Conservation (phyloP, 176 grass and related monocot genomes). For the Tuctoria greenei region DNA sequence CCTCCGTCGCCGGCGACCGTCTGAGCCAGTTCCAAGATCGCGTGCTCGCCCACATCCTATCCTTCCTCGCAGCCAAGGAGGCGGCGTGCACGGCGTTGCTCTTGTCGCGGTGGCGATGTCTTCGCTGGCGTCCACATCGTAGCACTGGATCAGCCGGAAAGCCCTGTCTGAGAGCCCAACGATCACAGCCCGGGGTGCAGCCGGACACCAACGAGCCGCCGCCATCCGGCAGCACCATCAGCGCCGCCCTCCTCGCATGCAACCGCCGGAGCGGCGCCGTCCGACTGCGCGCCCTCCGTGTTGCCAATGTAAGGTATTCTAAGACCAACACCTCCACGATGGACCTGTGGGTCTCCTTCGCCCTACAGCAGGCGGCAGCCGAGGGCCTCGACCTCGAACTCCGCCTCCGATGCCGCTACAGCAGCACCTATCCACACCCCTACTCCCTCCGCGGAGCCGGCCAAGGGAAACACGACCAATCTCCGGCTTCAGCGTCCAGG, state of each 20-base stretch:
- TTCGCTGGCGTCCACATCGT: constrained; percentile 10
- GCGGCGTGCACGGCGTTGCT: constrained; percentile 13
- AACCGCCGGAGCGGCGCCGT: background rate
- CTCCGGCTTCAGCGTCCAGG: background rate
- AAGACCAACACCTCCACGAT: background rate
- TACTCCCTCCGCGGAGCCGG: background rate
- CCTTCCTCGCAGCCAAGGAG: constrained; percentile 29
- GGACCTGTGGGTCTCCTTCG: constrained; percentile 30
- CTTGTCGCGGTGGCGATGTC: constrained; percentile 20
- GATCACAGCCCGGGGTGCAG: background rate
- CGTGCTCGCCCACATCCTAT: constrained; percentile 15
- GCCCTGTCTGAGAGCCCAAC: background rate
- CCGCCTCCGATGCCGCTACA: background rate
- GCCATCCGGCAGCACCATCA: background rate
- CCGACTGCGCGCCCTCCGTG: constrained; percentile 13
- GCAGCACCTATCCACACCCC: background rate
- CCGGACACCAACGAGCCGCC: background rate
- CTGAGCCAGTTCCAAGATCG: background rate
- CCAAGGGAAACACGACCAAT: no score
- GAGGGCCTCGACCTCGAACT: background rate
- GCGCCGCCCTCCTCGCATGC: constrained; percentile 9
- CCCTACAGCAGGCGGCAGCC: background rate
- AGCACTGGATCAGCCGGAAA: background rate
- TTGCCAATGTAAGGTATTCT: background rate
- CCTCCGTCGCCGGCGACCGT: background rate